phyloP scores from a whole-genome alignment of 164 flowering plant genomes.

The Annona squamosa region DNA sequence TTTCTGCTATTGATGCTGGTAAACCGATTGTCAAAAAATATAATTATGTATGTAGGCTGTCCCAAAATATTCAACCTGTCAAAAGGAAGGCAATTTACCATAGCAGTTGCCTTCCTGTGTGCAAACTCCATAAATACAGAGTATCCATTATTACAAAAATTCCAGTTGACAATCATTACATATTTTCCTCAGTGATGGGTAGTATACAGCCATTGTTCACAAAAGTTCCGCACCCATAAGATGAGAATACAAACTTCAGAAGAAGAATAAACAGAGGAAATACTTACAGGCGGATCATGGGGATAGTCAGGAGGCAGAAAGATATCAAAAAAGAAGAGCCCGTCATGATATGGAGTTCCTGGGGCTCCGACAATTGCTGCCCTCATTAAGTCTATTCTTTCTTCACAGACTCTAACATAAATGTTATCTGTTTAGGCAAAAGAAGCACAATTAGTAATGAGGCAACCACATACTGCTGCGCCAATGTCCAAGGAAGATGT shows the following conservation, averaged over 20 bases:
- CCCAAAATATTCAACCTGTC: not conserved
- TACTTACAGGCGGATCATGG: constrained; percentile 80
- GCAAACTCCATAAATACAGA: not conserved
- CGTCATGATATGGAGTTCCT: constrained; percentile 92
- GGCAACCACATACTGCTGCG: not conserved
- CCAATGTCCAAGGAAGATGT: no score
- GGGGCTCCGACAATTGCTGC: constrained; percentile 78
- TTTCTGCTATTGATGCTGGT: no score
- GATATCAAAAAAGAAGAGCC: constrained; percentile 85
- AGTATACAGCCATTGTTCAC: not conserved
- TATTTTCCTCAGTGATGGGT: not conserved
- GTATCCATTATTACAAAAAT: not conserved
- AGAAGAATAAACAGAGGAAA: not conserved
- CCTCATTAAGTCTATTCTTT: constrained; percentile 75
- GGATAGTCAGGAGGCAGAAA: constrained; percentile 77
- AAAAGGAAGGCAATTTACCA: not conserved
- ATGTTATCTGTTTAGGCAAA: constrained; percentile 47
- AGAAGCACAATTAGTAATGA: not conserved
- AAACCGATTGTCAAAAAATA: no score
- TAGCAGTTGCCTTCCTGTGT: not conserved
- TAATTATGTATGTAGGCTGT: no score
- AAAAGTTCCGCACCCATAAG: not conserved
- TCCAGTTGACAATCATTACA: not conserved
- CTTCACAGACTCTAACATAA: constrained; percentile 73
- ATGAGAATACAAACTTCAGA: not conserved